Conservation (phyloP, 2,329 filamentous ascomycete species). For the Cladosporium phlei region DNA sequence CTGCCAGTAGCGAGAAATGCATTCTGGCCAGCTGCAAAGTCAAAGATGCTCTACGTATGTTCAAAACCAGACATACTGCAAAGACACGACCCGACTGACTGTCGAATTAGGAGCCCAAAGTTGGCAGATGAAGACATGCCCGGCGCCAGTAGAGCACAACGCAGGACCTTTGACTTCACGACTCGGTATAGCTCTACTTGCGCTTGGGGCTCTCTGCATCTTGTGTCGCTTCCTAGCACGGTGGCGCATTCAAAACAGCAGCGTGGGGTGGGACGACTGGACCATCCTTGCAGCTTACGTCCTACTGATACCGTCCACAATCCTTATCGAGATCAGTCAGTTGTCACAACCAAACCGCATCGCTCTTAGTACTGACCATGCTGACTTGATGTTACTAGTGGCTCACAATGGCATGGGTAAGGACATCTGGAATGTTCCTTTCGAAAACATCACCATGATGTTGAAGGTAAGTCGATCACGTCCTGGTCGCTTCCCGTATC, state of each 20-base stretch:
- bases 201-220: neutral
- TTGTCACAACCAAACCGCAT: neutral
- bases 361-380: neutral
- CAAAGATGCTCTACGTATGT: conserved; percentile 1
- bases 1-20: neutral
- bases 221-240: neutral
- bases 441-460: neutral
- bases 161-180: neutral
- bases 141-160: conserved; percentile 2
- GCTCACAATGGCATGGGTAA: neutral
- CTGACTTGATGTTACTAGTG: conserved; percentile 1
- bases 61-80: neutral
- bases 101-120: neutral
- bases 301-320: neutral
- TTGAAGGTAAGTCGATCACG: neutral
- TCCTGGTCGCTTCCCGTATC: neutral
- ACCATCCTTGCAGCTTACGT: neutral
- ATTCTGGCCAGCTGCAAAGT: neutral
- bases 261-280: neutral
- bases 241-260: neutral
- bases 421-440: neutral
- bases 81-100: neutral
- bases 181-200: neutral
- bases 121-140: neutral
- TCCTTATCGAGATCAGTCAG: neutral